Evolutionary conservation across 2,329 filamentous ascomycete genomes (phyloP).

Genomic region (Chaetothyriales sp.): DNA sequence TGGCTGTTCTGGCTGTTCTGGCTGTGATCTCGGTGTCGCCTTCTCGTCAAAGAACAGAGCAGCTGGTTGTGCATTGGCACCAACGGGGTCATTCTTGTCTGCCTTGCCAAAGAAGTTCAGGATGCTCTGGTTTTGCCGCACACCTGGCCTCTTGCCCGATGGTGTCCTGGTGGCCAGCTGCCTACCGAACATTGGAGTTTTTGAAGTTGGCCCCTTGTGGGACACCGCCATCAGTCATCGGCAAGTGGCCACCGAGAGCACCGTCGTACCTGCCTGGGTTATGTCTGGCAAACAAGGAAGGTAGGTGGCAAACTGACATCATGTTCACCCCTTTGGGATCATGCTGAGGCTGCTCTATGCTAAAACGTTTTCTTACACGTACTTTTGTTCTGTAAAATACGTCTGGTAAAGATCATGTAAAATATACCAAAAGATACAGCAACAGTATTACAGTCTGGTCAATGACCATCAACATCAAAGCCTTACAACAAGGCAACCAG

Average conservation of each 20-base stretch:
- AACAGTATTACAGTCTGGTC: too few species aligned
- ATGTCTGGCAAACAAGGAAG: too few species aligned
- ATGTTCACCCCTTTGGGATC: too few species aligned
- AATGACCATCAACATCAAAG: too few species aligned
- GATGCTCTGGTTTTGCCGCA: slow-evolving; percentile 36
- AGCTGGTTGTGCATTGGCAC: background rate
- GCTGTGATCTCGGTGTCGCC: slow-evolving; percentile 17
- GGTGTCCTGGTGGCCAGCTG: slow-evolving; percentile 9
- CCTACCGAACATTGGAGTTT: slow-evolving; percentile 7
- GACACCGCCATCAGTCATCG: background rate
- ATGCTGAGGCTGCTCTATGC: too few species aligned
- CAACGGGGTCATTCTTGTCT: slow-evolving; percentile 13
- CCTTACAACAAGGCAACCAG: too few species aligned
- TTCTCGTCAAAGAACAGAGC: background rate
- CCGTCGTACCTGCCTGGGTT: too few species aligned
- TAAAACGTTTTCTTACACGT: too few species aligned
- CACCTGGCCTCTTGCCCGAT: slow-evolving; percentile 6
- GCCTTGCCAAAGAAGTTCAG: slow-evolving; percentile 41
- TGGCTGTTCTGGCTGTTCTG: slow-evolving; percentile 2
- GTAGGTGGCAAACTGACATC: too few species aligned
- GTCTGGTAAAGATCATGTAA: too few species aligned
- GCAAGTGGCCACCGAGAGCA: background rate
- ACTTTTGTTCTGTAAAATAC: too few species aligned
- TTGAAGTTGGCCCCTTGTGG: slow-evolving; percentile 2
- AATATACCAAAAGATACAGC: too few species aligned